A percentile compares a stretch with the other conserved stretches of the same genome.
Evolutionary conservation across 805 yeast genomes (phyloP).

Genomic region (Kluyveromyces lactis): DNA sequence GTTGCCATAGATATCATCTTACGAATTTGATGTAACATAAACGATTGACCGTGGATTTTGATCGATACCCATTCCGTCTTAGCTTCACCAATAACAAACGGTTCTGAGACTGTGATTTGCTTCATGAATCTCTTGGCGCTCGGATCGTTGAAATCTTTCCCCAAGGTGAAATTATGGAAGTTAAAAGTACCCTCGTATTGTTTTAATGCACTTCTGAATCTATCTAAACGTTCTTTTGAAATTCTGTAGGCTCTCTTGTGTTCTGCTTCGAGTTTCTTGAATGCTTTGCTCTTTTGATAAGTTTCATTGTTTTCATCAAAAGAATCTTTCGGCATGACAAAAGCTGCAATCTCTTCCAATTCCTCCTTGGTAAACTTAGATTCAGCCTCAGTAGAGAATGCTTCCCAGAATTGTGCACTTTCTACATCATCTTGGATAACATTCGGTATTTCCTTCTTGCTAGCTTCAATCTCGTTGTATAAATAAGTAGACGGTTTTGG

Average conservation of each 20-base stretch:
- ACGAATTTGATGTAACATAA: slow-evolving; percentile 96
- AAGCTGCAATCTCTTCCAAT: slow-evolving; percentile 18
- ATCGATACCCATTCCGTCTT: slow-evolving; percentile 94
- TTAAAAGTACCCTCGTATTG: slow-evolving; percentile 82
- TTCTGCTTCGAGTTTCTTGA: slow-evolving; percentile 56
- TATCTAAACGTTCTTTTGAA: slow-evolving; percentile 48
- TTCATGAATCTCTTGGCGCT: slow-evolving; percentile 82
- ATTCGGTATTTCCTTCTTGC: slow-evolving; percentile 49
- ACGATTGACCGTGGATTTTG: slow-evolving; percentile 95
- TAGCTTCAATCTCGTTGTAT: slow-evolving; percentile 48
- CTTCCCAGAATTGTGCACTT: slow-evolving; percentile 67
- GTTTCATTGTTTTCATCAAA: slow-evolving; percentile 33
- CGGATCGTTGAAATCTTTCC: slow-evolving; percentile 76
- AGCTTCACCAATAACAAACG: slow-evolving; percentile 82
- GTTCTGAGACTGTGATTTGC: slow-evolving; percentile 68
- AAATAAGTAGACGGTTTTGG: slow-evolving; percentile 75
- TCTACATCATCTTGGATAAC: slow-evolving; percentile 56
- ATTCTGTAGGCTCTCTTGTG: slow-evolving; percentile 65
- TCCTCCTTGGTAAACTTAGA: slow-evolving; percentile 27
- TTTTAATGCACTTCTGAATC: slow-evolving; percentile 60
- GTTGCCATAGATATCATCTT: slow-evolving; percentile 97
- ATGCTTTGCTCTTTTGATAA: slow-evolving; percentile 36
- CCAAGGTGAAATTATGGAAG: slow-evolving; percentile 81
- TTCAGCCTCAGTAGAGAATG: slow-evolving; percentile 33
- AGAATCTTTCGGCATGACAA: slow-evolving; percentile 31